Evolutionary conservation across 2,329 filamentous ascomycete species (phyloP).

Genomic region (Epicoccum sorghinum): DNA sequence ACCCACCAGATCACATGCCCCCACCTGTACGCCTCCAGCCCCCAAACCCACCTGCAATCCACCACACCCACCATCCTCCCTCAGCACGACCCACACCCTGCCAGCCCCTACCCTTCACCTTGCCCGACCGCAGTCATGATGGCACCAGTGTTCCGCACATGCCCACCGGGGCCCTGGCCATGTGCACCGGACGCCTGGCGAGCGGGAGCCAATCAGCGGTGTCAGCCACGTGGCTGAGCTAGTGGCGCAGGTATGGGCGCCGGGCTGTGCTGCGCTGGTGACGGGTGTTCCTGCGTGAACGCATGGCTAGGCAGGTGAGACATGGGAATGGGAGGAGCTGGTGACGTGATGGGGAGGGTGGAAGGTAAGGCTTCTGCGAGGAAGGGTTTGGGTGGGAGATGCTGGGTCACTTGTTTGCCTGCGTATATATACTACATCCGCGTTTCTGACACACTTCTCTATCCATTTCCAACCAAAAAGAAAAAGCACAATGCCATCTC

Average conservation of each 20-base stretch:
- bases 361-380: neutral
- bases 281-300: slow-evolving; percentile 3
- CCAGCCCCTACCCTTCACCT: too few species aligned
- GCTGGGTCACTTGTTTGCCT: neutral
- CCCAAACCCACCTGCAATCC: too few species aligned
- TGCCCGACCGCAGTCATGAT: too few species aligned
- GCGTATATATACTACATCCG: neutral
- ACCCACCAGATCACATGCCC: too few species aligned
- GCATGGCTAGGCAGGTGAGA: slow-evolving; percentile 19
- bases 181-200: neutral
- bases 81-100: too few species aligned
- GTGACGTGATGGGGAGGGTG: slow-evolving; percentile 3
- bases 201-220: neutral
- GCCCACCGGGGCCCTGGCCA: too few species aligned
- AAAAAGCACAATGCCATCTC: slow-evolving; percentile 28
- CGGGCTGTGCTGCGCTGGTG: slow-evolving; percentile 3
- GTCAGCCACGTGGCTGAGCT: slow-evolving; percentile 2
- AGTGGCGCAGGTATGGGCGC: slow-evolving; percentile 1
- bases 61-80: too few species aligned
- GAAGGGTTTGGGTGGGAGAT: neutral
- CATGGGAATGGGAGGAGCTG: neutral
- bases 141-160: too few species aligned
- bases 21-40: too few species aligned
- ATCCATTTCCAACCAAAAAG: neutral
- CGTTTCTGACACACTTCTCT: too few species aligned